Conservation (phyloP, 2,329 filamentous ascomycete species). For the Penicillium aurantiogriseum region DNA sequence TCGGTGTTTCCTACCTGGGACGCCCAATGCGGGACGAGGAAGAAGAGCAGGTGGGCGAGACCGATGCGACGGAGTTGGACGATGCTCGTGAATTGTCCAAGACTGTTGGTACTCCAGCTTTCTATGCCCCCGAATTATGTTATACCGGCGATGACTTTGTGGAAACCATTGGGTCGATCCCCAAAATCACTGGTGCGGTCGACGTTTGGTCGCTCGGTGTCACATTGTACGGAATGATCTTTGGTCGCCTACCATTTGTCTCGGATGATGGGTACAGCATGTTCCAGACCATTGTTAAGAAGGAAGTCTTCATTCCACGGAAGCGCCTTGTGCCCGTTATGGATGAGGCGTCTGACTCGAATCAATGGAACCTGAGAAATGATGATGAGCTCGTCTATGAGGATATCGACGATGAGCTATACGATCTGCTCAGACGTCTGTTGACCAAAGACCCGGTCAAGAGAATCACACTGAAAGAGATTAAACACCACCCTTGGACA, state of each 20-base stretch:
- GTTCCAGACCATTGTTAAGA: slow-evolving; percentile 86
- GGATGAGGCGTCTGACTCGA: slow-evolving; percentile 45
- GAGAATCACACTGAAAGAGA: slow-evolving; percentile 84
- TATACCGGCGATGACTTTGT: slow-evolving; percentile 71
- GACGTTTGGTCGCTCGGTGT: slow-evolving; percentile 97
- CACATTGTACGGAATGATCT: slow-evolving; percentile 93
- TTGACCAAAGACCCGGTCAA: slow-evolving; percentile 85
- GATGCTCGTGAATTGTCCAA: slow-evolving; percentile 96
- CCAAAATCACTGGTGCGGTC: slow-evolving; percentile 84
- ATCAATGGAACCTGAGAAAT: slow-evolving; percentile 55
- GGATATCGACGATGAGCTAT: slow-evolving; percentile 73
- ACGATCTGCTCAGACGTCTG: slow-evolving; percentile 75
- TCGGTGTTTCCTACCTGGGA: slow-evolving; percentile 96
- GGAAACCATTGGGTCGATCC: slow-evolving; percentile 55
- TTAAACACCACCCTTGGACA: slow-evolving; percentile 94
- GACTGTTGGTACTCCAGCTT: slow-evolving; percentile 94
- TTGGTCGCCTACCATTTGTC: slow-evolving; percentile 87
- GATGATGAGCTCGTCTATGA: slow-evolving; percentile 82
- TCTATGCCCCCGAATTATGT: slow-evolving; percentile 95
- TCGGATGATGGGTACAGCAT: slow-evolving; percentile 89
- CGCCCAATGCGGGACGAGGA: slow-evolving; percentile 81
- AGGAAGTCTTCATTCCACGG: slow-evolving; percentile 85
- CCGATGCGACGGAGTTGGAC: slow-evolving; percentile 81
- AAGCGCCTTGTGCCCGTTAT: slow-evolving; percentile 74
- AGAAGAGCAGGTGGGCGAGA: slow-evolving; percentile 72